Conservation (phyloP, 1,139 yeast genomes). For the Zygoascus hellenicus region DNA sequence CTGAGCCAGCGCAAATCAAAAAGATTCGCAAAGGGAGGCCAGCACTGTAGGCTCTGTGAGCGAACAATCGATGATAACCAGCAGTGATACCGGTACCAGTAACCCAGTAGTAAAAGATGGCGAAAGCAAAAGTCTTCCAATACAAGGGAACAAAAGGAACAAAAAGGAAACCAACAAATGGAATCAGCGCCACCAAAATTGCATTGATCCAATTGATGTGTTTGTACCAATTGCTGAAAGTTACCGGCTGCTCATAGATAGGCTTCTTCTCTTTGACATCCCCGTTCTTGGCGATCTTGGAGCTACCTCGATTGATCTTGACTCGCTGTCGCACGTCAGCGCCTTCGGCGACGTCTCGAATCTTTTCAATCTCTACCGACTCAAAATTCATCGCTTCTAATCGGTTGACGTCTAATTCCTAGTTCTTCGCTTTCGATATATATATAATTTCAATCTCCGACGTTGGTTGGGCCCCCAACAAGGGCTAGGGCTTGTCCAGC, state of each 20-base stretch:
- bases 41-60: conserved; percentile 86
- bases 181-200: conserved; percentile 67
- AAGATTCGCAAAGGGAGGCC: conserved; percentile 61
- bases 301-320: conserved; percentile 25
- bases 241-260: conserved; percentile 91
- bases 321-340: conserved; percentile 60
- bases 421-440: not conserved
- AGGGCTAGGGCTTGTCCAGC: conserved; percentile 9
- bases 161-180: conserved; percentile 53
- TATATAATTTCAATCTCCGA: not conserved
- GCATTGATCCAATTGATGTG: conserved; percentile 94
- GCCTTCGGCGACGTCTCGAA: conserved; percentile 88
- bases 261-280: conserved; percentile 42
- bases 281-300: conserved; percentile 28
- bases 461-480: conserved; percentile 11
- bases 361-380: conserved; percentile 45
- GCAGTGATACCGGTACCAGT: conserved; percentile 93
- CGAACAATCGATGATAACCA: conserved; percentile 84
- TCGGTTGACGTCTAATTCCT: not conserved
- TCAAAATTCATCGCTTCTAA: conserved; percentile 50
- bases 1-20: conserved; percentile 85
- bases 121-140: conserved; percentile 53
- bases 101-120: conserved; percentile 55
- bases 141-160: conserved; percentile 55
- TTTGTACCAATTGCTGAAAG: conserved; percentile 70